phyloP scores from a whole-genome alignment of 2,329 filamentous ascomycete genomes.

The Teratosphaeriaceae sp. region DNA sequence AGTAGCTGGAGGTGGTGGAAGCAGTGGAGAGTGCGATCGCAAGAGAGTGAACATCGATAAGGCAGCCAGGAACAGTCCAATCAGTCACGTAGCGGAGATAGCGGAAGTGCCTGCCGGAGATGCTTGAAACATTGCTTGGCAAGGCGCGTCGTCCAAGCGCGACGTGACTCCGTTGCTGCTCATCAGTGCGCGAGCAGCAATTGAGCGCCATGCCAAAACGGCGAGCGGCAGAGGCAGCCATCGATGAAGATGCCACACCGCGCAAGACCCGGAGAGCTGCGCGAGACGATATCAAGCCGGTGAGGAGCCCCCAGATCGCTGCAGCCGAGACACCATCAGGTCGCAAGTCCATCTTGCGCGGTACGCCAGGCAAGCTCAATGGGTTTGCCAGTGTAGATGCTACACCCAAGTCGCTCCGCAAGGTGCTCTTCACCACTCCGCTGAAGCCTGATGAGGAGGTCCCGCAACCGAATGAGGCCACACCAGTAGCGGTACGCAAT shows the following conservation, averaged over 20 bases:
- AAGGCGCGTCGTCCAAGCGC: not conserved
- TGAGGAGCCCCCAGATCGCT: slow-evolving; percentile 7
- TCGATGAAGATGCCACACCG: slow-evolving; percentile 20
- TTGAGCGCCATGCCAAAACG: slow-evolving; percentile 21
- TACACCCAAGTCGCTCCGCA: slow-evolving; percentile 40
- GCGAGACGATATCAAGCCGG: slow-evolving; percentile 7
- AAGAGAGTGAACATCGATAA: not conserved
- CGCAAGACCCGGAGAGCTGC: slow-evolving; percentile 18
- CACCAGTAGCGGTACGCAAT: slow-evolving; percentile 56
- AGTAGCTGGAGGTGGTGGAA: not conserved
- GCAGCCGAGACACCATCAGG: slow-evolving; percentile 25
- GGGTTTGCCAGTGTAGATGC: slow-evolving; percentile 17
- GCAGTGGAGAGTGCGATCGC: not conserved
- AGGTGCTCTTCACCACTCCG: slow-evolving; percentile 42
- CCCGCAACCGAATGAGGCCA: slow-evolving; percentile 16
- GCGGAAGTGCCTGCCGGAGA: not conserved
- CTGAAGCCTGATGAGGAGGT: slow-evolving; percentile 30
- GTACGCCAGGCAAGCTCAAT: slow-evolving; percentile 23
- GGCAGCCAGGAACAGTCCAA: not conserved
- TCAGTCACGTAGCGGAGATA: not conserved
- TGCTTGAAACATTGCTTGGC: not conserved
- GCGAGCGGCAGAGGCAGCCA: slow-evolving; percentile 12
- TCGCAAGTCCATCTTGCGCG: slow-evolving; percentile 27
- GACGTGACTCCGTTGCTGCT: not conserved
- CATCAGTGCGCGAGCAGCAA: not conserved